Evolutionary conservation across 2,329 filamentous ascomycete species (phyloP), one percentile per base, ranked within the genome.

Genomic region (Dothideomycetidae sp.): DNA sequence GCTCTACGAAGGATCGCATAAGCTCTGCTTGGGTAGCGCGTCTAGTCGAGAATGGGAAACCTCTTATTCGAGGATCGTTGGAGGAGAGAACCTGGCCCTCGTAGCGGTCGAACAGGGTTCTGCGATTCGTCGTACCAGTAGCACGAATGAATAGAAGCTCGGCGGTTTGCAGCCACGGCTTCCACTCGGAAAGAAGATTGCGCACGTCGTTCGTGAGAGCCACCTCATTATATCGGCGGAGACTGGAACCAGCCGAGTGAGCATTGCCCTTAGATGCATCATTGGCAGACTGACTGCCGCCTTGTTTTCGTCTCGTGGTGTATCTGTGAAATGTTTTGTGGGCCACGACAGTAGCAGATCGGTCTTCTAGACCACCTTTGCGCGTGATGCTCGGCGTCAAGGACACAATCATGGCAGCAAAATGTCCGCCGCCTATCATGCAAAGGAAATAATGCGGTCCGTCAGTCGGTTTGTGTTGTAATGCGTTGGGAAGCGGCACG

Each of bases 301-400:
- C 90, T 57, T 98, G 90, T 57, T 98, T 98, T 47, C 90, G 73
- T 46, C 90, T 71, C 4, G 90, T 98, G 0, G 92, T 98, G 54
- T 98, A 98, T 40, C 90, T 73, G 57, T 98, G 92, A 57, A 96
- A 98, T 0, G 88, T 94, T 64, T 98, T 98, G 60, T 96, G 88
- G 0, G 85, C 88, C 31, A 94, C 69, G 1, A 96, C 83, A 0
- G 79, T 80, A 4, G 88, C 84, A 51, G 93, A 81, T 37, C 83
- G 71, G 46, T 92, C 85, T 53, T 93, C 72, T 1, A 79, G 68
- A 0, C 81, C 80, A 11, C 69, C 63, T 36, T 74, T 73, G 53
- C 82, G 88, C 26, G 74, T 72, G 37, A 80, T 66, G 44, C 85
- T 81, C 0, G 90, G 86, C 1, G 83, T 75, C 3, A 96, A 68